These are phyloP conservation scores for Chlamydomonas asymmetrica DNA, from an alignment of 139 green algal genomes.

Conservation along the genomic window DNA sequence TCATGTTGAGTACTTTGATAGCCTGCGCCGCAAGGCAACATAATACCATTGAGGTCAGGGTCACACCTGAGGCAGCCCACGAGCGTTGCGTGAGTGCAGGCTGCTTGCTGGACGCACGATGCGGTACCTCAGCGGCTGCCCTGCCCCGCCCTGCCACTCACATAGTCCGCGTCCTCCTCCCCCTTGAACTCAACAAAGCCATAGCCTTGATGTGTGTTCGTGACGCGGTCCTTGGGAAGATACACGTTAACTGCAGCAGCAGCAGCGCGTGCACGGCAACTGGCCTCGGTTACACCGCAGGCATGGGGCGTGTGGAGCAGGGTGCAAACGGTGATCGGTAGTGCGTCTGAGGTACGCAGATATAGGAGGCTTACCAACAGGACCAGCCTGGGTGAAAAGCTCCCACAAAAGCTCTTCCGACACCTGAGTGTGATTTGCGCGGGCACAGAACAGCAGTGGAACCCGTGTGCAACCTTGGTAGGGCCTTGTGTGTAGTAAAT, in stretches of 20 bases:
- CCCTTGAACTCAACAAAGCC: constrained; percentile 95
- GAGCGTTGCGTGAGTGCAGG: too few species aligned
- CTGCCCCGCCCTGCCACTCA: constrained; percentile 31
- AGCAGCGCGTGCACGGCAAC: background rate
- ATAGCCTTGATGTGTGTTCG: constrained; percentile 94
- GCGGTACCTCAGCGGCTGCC: background rate
- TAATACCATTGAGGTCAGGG: too few species aligned
- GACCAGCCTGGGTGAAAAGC: constrained; percentile 94
- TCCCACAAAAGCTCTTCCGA: constrained; percentile 97
- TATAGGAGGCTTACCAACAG: constrained; percentile 71
- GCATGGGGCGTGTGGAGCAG: too few species aligned
- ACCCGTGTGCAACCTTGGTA: background rate
- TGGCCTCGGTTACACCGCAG: too few species aligned
- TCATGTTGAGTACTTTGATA: constrained; percentile 97
- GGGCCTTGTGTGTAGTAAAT: too few species aligned
- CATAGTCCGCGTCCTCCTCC: constrained; percentile 96
- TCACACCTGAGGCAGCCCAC: too few species aligned
- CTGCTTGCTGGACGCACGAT: too few species aligned
- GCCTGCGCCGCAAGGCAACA: too few species aligned
- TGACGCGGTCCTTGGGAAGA: constrained; percentile 97
- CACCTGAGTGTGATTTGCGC: constrained; percentile 63
- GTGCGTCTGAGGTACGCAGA: background rate
- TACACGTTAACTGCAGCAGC: constrained; percentile 92
- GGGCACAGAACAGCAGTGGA: background rate
- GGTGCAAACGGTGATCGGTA: background rate